A percentile compares a stretch with the other conserved stretches of the same genome.
Conservation (phyloP, 1,284 basidiomycete genomes). For the Papiliotrema flavescens region DNA sequence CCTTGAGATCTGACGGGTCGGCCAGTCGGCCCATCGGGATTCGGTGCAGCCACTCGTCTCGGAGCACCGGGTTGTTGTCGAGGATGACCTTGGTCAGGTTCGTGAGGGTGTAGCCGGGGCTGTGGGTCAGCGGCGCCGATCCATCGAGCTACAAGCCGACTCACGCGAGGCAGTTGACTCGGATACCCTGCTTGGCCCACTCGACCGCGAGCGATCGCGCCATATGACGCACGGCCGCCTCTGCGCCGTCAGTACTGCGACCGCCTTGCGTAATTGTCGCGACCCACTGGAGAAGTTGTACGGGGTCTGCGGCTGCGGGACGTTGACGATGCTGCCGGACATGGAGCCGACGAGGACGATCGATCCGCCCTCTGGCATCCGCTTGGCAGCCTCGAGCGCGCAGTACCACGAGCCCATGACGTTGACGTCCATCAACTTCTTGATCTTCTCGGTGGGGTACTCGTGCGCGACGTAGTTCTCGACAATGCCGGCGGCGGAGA, state of each 20-base stretch:
- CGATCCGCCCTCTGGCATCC: slow-evolving; percentile 63
- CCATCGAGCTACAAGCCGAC: slow-evolving; percentile 1
- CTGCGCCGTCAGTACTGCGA: slow-evolving; percentile 17
- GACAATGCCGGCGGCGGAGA: slow-evolving; percentile 86
- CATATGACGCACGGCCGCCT: slow-evolving; percentile 53
- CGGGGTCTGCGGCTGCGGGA: slow-evolving; percentile 85
- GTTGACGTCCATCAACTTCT: slow-evolving; percentile 84
- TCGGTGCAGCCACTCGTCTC: slow-evolving; percentile 83
- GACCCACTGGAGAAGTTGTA: slow-evolving; percentile 81
- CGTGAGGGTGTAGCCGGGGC: slow-evolving; percentile 86
- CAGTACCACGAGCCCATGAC: slow-evolving; percentile 87
- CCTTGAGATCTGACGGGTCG: slow-evolving; percentile 54
- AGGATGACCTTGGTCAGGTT: slow-evolving; percentile 77
- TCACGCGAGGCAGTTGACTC: slow-evolving; percentile 51
- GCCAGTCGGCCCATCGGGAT: slow-evolving; percentile 69
- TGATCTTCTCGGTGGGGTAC: slow-evolving; percentile 80
- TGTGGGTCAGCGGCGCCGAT: slow-evolving; percentile 34
- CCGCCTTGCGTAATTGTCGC: background rate
- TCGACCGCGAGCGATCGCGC: slow-evolving; percentile 56
- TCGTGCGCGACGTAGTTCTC: slow-evolving; percentile 89
- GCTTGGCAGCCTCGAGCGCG: slow-evolving; percentile 80
- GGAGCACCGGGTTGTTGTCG: slow-evolving; percentile 61
- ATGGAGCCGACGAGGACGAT: slow-evolving; percentile 88
- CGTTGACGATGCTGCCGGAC: slow-evolving; percentile 82
- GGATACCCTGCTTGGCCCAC: slow-evolving; percentile 54